phyloP scores from a whole-genome alignment of 805 yeast genomes.

The Saccharomycopsis javanensis region DNA sequence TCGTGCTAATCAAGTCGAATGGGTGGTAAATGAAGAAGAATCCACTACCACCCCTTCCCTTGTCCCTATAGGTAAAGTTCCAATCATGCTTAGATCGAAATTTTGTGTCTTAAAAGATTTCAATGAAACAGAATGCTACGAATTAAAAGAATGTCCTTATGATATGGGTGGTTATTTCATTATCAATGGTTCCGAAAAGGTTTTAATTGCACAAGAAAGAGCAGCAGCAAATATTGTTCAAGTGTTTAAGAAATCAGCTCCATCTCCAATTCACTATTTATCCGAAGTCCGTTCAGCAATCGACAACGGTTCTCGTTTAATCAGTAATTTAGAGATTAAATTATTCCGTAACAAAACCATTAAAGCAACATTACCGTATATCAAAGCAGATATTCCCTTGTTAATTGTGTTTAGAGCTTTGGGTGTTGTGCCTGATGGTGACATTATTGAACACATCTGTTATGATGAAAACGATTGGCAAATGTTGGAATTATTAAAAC shows the following conservation, averaged over 20 bases:
- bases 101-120: conserved; percentile 88
- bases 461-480: conserved; percentile 98
- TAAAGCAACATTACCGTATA: conserved; percentile 92
- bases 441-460: conserved; percentile 94
- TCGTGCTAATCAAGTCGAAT: conserved; percentile 45
- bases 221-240: conserved; percentile 98
- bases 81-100: conserved; percentile 94
- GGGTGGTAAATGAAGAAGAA: conserved; percentile 43
- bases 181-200: conserved; percentile 97
- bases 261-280: conserved; percentile 89
- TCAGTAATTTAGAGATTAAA: conserved; percentile 89
- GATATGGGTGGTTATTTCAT: conserved; percentile 99
- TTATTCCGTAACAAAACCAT: conserved; percentile 82
- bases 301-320: conserved; percentile 94
- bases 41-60: conserved; percentile 44
- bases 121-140: conserved; percentile 87
- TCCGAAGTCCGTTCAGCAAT: conserved; percentile 96
- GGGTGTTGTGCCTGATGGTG: conserved; percentile 99
- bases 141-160: conserved; percentile 95
- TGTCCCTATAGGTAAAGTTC: conserved; percentile 87
- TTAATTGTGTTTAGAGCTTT: conserved; percentile 95
- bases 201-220: conserved; percentile 96
- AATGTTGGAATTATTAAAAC: conserved; percentile 97
- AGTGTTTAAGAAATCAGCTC: conserved; percentile 95
- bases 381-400: conserved; percentile 93